Evolutionary conservation across 2,329 filamentous ascomycete species (phyloP).

Genomic region (Chrysoporthe puriensis): DNA sequence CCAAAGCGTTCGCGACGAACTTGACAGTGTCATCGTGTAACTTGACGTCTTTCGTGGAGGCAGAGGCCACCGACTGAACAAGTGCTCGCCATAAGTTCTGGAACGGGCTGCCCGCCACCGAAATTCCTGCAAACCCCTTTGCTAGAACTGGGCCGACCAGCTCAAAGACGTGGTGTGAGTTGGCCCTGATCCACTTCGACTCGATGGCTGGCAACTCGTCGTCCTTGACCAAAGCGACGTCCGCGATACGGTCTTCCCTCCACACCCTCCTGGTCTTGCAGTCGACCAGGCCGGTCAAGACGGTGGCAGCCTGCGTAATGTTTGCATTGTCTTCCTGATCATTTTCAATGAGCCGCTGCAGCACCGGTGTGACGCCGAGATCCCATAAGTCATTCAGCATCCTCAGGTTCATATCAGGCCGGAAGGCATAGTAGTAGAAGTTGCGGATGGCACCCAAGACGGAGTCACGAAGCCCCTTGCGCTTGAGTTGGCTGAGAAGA

Average conservation of each 20-base stretch:
- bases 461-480: slow-evolving; percentile 62
- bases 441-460: slow-evolving; percentile 75
- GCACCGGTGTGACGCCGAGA: slow-evolving; percentile 67
- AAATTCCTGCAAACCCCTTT: slow-evolving; percentile 64
- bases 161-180: slow-evolving; percentile 66
- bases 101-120: slow-evolving; percentile 57
- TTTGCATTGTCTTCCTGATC: slow-evolving; percentile 48
- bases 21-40: slow-evolving; percentile 81
- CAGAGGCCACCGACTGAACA: slow-evolving; percentile 65
- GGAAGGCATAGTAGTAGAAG: slow-evolving; percentile 81
- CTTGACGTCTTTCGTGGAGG: slow-evolving; percentile 85
- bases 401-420: slow-evolving; percentile 66
- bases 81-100: slow-evolving; percentile 64
- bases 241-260: slow-evolving; percentile 73
- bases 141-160: slow-evolving; percentile 64
- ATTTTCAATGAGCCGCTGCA: slow-evolving; percentile 58
- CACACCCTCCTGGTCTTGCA: slow-evolving; percentile 64
- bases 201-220: slow-evolving; percentile 86
- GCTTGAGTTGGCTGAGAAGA: slow-evolving; percentile 68
- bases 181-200: slow-evolving; percentile 82
- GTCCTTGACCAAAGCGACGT: slow-evolving; percentile 59
- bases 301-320: slow-evolving; percentile 62
- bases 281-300: slow-evolving; percentile 76
- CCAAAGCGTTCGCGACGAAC: slow-evolving; percentile 74
- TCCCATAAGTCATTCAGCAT: slow-evolving; percentile 81